Percentiles rank a stretch among this genome's conserved stretches.
Evolutionary conservation across 768 basidiomycete species (phyloP).

Genomic region (Steccherinum ochraceum): DNA sequence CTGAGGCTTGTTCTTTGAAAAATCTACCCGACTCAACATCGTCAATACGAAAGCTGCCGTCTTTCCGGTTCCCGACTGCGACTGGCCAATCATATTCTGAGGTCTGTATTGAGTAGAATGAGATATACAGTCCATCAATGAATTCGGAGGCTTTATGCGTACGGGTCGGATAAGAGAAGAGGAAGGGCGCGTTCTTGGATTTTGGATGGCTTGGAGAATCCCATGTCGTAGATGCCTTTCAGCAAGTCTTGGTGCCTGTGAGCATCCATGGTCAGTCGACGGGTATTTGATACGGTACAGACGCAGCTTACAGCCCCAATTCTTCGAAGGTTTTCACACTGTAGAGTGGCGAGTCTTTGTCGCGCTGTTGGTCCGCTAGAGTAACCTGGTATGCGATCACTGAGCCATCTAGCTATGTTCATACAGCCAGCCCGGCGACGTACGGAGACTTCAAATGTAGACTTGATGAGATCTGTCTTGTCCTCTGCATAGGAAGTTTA

Average conservation of each 20-base stretch:
- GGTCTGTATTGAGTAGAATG: constrained; percentile 62
- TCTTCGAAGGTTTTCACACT: constrained; percentile 95
- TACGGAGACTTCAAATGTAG: constrained; percentile 81
- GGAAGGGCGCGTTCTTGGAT: constrained; percentile 97
- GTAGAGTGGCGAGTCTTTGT: constrained; percentile 93
- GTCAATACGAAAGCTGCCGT: constrained; percentile 97
- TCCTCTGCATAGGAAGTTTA: not conserved
- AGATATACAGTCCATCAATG: too few relatives aligned
- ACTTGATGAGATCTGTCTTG: constrained; percentile 58
- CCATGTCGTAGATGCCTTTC: constrained; percentile 92
- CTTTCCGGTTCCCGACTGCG: constrained; percentile 98
- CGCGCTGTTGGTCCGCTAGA: constrained; percentile 90
- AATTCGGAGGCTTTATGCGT: constrained; percentile 26
- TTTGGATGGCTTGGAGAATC: constrained; percentile 96
- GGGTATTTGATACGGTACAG: constrained; percentile 41
- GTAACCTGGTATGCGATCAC: constrained; percentile 58
- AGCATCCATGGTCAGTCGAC: constrained; percentile 31
- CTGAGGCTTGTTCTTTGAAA: constrained; percentile 74
- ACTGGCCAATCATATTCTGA: constrained; percentile 98
- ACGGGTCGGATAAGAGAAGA: constrained; percentile 87
- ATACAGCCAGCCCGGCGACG: constrained; percentile 15
- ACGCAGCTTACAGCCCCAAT: constrained; percentile 73
- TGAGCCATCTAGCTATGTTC: constrained; percentile 3
- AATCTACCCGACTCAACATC: constrained; percentile 94
- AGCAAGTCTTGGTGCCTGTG: constrained; percentile 77